Evolutionary conservation across 163 green algal genomes (phyloP).

Genomic region (Coccomyxa subellipsoidea): DNA sequence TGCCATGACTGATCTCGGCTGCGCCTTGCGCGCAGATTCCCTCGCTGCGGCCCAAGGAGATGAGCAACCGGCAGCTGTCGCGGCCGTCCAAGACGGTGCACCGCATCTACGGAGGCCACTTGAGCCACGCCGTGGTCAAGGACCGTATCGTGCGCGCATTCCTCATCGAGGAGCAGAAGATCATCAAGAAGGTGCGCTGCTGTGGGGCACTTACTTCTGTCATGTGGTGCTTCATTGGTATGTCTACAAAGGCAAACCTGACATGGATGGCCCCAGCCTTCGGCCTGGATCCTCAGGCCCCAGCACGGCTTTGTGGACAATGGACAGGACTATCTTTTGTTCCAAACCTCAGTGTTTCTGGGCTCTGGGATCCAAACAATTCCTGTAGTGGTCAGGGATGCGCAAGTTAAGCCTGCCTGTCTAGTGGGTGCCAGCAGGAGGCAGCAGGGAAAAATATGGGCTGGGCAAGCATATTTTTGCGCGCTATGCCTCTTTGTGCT

Average conservation of each 20-base stretch:
- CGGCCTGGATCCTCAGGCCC: neutral
- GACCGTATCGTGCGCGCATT: constrained; percentile 97
- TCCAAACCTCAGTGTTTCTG: no score
- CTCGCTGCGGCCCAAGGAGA: constrained; percentile 61
- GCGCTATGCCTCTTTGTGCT: no score
- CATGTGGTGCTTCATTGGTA: neutral
- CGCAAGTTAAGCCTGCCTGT: no score
- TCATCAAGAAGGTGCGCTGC: constrained; percentile 92
- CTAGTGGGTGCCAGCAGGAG: no score
- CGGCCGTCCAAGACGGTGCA: constrained; percentile 93
- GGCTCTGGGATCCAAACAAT: no score
- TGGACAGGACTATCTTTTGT: no score
- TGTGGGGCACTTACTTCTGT: neutral
- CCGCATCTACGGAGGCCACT: constrained; percentile 91
- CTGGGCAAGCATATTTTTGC: no score
- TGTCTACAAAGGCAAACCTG: neutral
- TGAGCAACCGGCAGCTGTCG: constrained; percentile 68
- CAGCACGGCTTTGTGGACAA: neutral
- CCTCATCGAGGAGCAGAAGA: constrained; percentile 99
- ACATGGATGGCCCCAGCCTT: neutral
- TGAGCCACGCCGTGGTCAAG: constrained; percentile 83
- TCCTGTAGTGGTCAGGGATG: no score
- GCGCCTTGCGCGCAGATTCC: constrained; percentile 81
- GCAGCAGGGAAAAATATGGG: no score
- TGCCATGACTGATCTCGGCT: no score